Evolutionary conservation across 139 green algal species (phyloP).

Genomic region (Marvania coccoides): DNA sequence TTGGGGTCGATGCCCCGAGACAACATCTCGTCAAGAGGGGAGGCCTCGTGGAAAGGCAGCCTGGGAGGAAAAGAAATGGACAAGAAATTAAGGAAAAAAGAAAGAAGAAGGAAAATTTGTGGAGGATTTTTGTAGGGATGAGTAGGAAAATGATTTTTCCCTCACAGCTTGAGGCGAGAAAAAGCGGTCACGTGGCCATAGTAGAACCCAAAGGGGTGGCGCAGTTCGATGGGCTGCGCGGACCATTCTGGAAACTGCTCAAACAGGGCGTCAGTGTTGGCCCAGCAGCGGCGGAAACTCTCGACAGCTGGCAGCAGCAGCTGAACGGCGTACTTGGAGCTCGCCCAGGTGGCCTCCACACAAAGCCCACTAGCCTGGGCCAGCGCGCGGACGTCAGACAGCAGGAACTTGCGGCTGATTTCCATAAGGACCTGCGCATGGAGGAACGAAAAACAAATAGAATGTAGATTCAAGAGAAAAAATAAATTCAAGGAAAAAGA

Average conservation of each 20-base stretch:
- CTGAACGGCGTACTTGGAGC: conserved; percentile 29
- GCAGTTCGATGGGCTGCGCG: conserved; percentile 44
- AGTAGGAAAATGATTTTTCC: too few relatives aligned
- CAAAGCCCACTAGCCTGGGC: background rate
- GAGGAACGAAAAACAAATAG: too few relatives aligned
- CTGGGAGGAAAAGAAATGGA: background rate
- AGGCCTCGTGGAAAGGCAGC: background rate
- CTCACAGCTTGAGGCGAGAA: conserved; percentile 23
- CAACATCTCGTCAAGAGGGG: conserved; percentile 34
- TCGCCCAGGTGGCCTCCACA: conserved; percentile 20
- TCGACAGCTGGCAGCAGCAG: conserved; percentile 31
- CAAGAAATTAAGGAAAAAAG: too few relatives aligned
- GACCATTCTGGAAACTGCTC: conserved; percentile 33
- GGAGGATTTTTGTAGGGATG: too few relatives aligned
- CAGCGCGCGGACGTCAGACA: background rate
- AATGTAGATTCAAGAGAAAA: too few relatives aligned
- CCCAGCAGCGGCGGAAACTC: conserved; percentile 37
- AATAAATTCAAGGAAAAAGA: too few relatives aligned
- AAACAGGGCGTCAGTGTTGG: conserved; percentile 48
- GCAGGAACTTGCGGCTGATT: conserved; percentile 54
- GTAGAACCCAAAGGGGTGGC: conserved; percentile 46
- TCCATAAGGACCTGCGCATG: conserved; percentile 61
- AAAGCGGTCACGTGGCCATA: conserved; percentile 34
- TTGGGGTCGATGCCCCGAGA: conserved; percentile 56
- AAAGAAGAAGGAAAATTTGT: background rate